phyloP scores from a whole-genome alignment of 2,329 filamentous ascomycete species.

The Penicillium italicum region DNA sequence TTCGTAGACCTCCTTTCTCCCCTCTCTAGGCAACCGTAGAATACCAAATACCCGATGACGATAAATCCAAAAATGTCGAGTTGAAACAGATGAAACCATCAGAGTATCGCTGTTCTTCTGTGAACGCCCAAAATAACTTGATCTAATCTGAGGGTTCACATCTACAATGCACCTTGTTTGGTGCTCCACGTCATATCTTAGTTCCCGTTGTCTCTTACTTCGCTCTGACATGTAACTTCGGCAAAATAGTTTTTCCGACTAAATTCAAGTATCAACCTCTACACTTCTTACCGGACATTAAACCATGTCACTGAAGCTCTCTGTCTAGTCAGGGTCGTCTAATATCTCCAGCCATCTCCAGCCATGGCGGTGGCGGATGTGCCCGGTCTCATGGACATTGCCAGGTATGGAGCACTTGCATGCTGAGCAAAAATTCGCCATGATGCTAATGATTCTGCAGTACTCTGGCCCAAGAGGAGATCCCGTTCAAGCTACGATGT shows the following conservation, averaged over 20 bases:
- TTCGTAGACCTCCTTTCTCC: neutral
- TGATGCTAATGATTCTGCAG: slow-evolving; percentile 43
- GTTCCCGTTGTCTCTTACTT: neutral
- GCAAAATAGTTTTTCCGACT: slow-evolving; percentile 20
- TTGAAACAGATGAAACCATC: slow-evolving; percentile 29
- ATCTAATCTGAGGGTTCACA: slow-evolving; percentile 56
- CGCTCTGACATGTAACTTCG: slow-evolving; percentile 10
- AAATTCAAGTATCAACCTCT: slow-evolving; percentile 15
- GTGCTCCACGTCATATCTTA: neutral
- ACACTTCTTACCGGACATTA: neutral
- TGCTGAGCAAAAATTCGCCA: neutral
- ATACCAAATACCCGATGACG: slow-evolving; percentile 34
- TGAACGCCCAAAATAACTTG: slow-evolving; percentile 52
- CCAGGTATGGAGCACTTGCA: slow-evolving; percentile 29
- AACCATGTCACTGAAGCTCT: neutral
- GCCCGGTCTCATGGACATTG: slow-evolving; percentile 44
- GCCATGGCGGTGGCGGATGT: slow-evolving; percentile 41
- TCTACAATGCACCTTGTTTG: slow-evolving; percentile 1
- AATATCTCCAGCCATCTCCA: slow-evolving; percentile 8
- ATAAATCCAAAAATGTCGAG: slow-evolving; percentile 22
- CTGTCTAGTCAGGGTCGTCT: neutral
- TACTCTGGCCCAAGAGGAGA: slow-evolving; percentile 73
- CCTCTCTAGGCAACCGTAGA: neutral
- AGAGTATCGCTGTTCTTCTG: slow-evolving; percentile 37
- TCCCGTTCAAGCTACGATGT: slow-evolving; percentile 95